Percentiles rank a stretch among this genome's conserved stretches.
These are phyloP conservation scores for Wallacemonas sp. DNA, from an alignment of 208 protist genomes.

Conservation along the genomic window DNA sequence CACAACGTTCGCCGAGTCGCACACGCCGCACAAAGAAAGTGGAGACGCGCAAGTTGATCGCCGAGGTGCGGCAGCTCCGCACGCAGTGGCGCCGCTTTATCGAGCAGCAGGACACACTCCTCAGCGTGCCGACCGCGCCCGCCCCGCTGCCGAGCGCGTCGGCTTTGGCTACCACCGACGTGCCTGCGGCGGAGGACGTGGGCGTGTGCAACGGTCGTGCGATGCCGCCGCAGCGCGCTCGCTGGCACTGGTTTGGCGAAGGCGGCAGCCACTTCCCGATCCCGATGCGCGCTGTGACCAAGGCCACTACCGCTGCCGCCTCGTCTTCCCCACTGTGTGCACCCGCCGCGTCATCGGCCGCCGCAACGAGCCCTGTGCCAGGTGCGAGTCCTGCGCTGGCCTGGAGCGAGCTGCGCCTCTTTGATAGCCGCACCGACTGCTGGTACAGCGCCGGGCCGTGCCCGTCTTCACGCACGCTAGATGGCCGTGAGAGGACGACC, in stretches of 20 bases:
- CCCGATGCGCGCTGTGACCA: slow-evolving; percentile 10
- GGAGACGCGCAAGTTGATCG: not conserved
- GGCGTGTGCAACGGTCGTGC: no score
- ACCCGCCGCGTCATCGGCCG: not conserved
- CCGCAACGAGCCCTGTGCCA: no score
- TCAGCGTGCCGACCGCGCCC: no score
- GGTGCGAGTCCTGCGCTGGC: slow-evolving; percentile 23
- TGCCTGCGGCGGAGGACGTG: no score
- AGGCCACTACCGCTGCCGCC: not conserved
- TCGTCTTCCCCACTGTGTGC: not conserved
- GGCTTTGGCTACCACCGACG: no score
- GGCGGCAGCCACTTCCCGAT: slow-evolving; percentile 21
- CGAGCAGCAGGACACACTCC: not conserved
- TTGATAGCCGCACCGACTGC: slow-evolving; percentile 45
- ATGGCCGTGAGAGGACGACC: no score
- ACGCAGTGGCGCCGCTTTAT: slow-evolving; percentile 49
- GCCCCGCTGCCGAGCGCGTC: no score
- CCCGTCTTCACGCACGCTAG: no score
- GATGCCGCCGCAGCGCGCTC: slow-evolving; percentile 20
- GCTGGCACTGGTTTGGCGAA: slow-evolving; percentile 37
- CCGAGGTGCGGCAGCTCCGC: slow-evolving; percentile 53
- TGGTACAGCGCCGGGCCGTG: slow-evolving; percentile 41
- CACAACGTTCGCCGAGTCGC: not conserved
- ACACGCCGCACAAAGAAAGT: not conserved
- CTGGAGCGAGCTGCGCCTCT: slow-evolving; percentile 41